Percentiles rank a stretch among this genome's conserved stretches.
These are phyloP conservation scores for Acacia confusa DNA, from an alignment of 306 rosid species.

Conservation along the genomic window DNA sequence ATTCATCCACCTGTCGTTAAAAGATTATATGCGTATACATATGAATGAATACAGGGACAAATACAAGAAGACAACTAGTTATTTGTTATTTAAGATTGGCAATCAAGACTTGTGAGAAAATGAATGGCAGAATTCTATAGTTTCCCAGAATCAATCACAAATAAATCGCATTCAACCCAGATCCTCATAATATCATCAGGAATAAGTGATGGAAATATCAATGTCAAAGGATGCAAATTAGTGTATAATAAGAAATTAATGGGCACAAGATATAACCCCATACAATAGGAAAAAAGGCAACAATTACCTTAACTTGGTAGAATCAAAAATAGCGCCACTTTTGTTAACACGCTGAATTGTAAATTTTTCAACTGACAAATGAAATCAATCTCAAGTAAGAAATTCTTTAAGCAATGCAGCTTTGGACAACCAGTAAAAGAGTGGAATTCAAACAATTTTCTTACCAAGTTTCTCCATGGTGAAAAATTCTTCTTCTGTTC, in stretches of 20 bases:
- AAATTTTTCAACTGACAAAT: constrained; percentile 74
- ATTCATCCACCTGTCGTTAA: constrained; percentile 85
- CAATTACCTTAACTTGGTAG: constrained; percentile 68
- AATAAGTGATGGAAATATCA: background rate
- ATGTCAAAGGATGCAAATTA: background rate
- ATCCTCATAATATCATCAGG: background rate
- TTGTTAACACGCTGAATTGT: constrained; percentile 83
- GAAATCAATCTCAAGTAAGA: constrained; percentile 28
- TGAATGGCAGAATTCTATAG: background rate
- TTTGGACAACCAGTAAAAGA: background rate
- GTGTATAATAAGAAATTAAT: background rate
- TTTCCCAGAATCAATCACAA: constrained; percentile 4
- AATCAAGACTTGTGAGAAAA: constrained; percentile 1
- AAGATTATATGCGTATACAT: background rate
- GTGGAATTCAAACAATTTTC: constrained; percentile 35
- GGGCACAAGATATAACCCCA: constrained; percentile 11
- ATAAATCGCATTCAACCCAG: background rate
- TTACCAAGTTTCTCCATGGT: constrained; percentile 79
- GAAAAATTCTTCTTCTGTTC: constrained; percentile 92
- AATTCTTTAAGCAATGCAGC: background rate
- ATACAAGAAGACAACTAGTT: no score
- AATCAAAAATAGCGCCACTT: constrained; percentile 92
- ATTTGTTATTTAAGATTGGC: background rate
- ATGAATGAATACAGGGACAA: background rate
- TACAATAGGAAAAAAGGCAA: constrained; percentile 4